phyloP scores from a whole-genome alignment of 2,329 filamentous ascomycete genomes.

The Pseudocercospora vitis region DNA sequence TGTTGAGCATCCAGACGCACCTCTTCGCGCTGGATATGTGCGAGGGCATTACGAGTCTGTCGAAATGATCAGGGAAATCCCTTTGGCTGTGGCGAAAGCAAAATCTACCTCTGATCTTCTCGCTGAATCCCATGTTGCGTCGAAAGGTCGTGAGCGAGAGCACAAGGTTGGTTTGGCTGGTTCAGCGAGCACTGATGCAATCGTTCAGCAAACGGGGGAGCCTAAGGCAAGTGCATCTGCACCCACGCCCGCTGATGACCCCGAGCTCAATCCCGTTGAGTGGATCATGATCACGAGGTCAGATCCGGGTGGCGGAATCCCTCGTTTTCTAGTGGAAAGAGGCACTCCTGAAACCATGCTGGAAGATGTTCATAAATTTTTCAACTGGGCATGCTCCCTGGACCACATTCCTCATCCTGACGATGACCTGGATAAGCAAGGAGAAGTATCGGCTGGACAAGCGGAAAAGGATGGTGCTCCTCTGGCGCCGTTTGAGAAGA shows the following conservation, averaged over 20 bases:
- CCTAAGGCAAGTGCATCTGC: conserved; percentile 23
- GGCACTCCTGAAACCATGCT: conserved; percentile 81
- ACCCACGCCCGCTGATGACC: conserved; percentile 40
- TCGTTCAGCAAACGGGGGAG: conserved; percentile 39
- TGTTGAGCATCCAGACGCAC: conserved; percentile 72
- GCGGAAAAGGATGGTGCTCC: conserved; percentile 8
- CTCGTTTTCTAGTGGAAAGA: conserved; percentile 86
- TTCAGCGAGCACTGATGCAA: conserved; percentile 40
- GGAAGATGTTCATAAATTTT: conserved; percentile 74
- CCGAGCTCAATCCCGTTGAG: conserved; percentile 68
- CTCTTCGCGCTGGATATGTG: conserved; percentile 70
- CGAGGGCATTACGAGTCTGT: conserved; percentile 87
- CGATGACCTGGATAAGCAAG: conserved; percentile 37
- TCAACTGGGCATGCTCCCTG: conserved; percentile 69
- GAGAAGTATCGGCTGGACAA: conserved; percentile 2
- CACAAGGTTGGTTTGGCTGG: conserved; percentile 46
- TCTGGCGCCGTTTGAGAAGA: conserved; percentile 3
- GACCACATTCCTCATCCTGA: conserved; percentile 43
- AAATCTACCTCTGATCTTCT: conserved; percentile 36
- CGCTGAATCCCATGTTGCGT: conserved; percentile 11
- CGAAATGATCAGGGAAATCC: conserved; percentile 84
- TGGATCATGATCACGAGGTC: conserved; percentile 93
- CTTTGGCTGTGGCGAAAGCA: conserved; percentile 48
- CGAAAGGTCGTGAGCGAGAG: conserved; percentile 33
- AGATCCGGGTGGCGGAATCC: conserved; percentile 84